These are phyloP conservation scores for Talaromyces sp. DNA, from an alignment of 2,329 filamentous ascomycete genomes.

Conservation along the genomic window DNA sequence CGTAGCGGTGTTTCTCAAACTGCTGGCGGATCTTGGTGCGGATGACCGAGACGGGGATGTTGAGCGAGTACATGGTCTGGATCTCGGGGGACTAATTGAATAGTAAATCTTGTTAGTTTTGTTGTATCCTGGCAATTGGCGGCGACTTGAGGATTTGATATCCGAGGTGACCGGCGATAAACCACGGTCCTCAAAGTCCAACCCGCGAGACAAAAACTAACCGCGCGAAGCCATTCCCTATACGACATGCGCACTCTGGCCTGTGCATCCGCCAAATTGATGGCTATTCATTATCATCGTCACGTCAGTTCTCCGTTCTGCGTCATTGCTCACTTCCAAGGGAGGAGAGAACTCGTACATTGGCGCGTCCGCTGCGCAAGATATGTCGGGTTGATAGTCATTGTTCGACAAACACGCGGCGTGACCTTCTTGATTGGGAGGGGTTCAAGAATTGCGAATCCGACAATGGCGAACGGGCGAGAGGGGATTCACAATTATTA, in stretches of 20 bases:
- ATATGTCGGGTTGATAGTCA: slow-evolving; percentile 90
- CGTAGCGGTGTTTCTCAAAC: slow-evolving; percentile 92
- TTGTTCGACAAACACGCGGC: slow-evolving; percentile 30
- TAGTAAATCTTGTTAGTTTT: not conserved
- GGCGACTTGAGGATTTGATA: not conserved
- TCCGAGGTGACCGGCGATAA: not conserved
- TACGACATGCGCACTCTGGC: slow-evolving; percentile 82
- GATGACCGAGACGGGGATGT: slow-evolving; percentile 78
- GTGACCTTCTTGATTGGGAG: not conserved
- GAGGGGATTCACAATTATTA: not conserved
- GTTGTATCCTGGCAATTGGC: slow-evolving; percentile 9
- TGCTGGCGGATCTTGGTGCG: slow-evolving; percentile 94
- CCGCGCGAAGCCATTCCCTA: slow-evolving; percentile 91
- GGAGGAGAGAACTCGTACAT: slow-evolving; percentile 51
- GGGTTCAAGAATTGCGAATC: not conserved
- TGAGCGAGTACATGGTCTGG: slow-evolving; percentile 93
- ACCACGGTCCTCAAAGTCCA: not conserved
- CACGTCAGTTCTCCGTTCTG: slow-evolving; percentile 14
- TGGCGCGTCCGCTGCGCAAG: slow-evolving; percentile 76
- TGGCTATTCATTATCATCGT: slow-evolving; percentile 51
- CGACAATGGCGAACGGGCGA: not conserved
- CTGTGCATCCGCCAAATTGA: slow-evolving; percentile 85
- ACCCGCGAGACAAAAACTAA: slow-evolving; percentile 50
- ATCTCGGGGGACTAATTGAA: slow-evolving; percentile 78
- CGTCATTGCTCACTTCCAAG: slow-evolving; percentile 8